A percentile compares a stretch with the other conserved stretches of the same genome.
Evolutionary conservation across 768 basidiomycete genomes (phyloP).

Genomic region (Coprinellus micaceus): DNA sequence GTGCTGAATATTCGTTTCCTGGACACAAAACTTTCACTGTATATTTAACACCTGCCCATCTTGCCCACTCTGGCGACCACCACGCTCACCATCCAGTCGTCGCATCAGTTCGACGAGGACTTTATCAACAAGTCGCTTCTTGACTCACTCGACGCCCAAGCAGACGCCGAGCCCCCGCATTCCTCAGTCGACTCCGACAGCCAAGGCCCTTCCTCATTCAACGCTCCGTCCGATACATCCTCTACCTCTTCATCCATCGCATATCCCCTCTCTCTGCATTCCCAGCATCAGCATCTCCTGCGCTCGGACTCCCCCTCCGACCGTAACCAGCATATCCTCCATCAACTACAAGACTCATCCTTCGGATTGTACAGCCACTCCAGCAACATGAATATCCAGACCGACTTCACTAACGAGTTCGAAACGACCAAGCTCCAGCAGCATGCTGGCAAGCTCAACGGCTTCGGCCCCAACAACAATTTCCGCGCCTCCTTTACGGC

Average conservation of each 20-base stretch:
- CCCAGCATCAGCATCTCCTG: slow-evolving; percentile 33
- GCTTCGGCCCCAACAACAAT: slow-evolving; percentile 24
- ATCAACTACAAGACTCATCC: slow-evolving; percentile 32
- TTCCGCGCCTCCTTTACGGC: slow-evolving; percentile 35
- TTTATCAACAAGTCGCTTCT: slow-evolving; percentile 82
- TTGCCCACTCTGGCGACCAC: slow-evolving; percentile 53
- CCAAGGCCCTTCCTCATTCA: slow-evolving; percentile 43
- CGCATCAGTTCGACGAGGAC: slow-evolving; percentile 64
- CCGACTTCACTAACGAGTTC: slow-evolving; percentile 36
- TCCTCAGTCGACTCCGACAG: slow-evolving; percentile 51
- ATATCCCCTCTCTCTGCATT: slow-evolving; percentile 48
- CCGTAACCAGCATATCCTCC: slow-evolving; percentile 31
- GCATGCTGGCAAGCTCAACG: slow-evolving; percentile 32
- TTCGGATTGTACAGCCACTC: slow-evolving; percentile 36
- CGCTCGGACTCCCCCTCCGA: slow-evolving; percentile 51
- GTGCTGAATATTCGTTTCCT: slow-evolving; percentile 20
- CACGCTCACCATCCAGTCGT: slow-evolving; percentile 33
- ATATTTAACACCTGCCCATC: slow-evolving; percentile 13
- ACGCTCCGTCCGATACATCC: slow-evolving; percentile 50
- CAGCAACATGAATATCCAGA: slow-evolving; percentile 35
- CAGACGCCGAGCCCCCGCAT: slow-evolving; percentile 68
- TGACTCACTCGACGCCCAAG: slow-evolving; percentile 79
- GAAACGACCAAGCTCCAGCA: slow-evolving; percentile 35
- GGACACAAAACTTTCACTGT: slow-evolving; percentile 15
- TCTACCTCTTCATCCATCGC: slow-evolving; percentile 55